These are phyloP conservation scores for Sclerotinia borealis DNA, from an alignment of 2,329 filamentous ascomycete species.

Conservation along the genomic window DNA sequence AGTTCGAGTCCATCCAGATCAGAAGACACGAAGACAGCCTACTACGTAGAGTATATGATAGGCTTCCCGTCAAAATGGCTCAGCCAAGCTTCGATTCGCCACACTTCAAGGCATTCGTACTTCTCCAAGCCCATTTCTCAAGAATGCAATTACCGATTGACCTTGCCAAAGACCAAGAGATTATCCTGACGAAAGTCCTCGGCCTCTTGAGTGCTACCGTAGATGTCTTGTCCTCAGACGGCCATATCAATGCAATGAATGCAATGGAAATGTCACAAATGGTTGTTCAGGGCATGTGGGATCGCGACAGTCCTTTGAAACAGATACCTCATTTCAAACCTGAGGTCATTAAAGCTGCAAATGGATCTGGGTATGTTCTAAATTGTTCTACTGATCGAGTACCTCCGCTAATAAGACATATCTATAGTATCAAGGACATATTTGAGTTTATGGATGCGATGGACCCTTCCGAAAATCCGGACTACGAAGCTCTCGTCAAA, in stretches of 20 bases:
- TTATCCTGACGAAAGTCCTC: constrained; percentile 76
- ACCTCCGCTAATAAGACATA: constrained; percentile 30
- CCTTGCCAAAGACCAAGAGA: constrained; percentile 90
- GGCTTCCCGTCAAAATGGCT: constrained; percentile 90
- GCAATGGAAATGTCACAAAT: constrained; percentile 99
- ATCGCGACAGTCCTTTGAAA: constrained; percentile 91
- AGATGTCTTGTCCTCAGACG: constrained; percentile 91
- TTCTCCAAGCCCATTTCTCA: constrained; percentile 95
- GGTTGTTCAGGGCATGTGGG: constrained; percentile 99
- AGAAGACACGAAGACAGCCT: constrained; percentile 85
- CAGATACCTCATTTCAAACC: constrained; percentile 93
- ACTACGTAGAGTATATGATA: constrained; percentile 87
- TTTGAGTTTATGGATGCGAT: constrained; percentile 99
- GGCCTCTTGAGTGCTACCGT: constrained; percentile 87
- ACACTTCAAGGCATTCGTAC: constrained; percentile 96
- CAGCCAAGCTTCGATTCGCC: constrained; percentile 84
- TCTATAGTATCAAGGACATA: constrained; percentile 73
- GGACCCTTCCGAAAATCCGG: constrained; percentile 86
- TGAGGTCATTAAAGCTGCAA: constrained; percentile 75
- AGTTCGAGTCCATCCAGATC: constrained; percentile 94
- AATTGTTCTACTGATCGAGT: background rate
- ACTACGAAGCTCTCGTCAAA: constrained; percentile 73
- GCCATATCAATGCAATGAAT: constrained; percentile 93
- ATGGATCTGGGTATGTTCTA: constrained; percentile 64
- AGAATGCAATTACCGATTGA: constrained; percentile 95